Percentiles rank a stretch among this genome's conserved stretches.
These are phyloP conservation scores for Macrophomina pseudophaseolina DNA, from an alignment of 2,329 filamentous ascomycete species.

Conservation along the genomic window DNA sequence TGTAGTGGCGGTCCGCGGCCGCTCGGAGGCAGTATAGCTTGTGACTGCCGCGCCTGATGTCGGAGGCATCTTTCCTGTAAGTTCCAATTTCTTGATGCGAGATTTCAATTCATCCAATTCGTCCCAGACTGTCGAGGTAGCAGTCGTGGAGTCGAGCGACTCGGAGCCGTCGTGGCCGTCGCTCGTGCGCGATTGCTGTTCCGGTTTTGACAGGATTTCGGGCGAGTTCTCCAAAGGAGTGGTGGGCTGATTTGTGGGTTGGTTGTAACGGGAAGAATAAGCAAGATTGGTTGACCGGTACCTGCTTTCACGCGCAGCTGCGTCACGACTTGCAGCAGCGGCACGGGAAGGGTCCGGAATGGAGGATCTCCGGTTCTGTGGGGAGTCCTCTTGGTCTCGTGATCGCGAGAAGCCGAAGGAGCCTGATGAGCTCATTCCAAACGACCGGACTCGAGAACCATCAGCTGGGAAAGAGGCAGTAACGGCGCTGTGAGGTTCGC, in stretches of 20 bases:
- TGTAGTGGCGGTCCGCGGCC: constrained; percentile 89
- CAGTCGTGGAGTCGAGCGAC: constrained; percentile 85
- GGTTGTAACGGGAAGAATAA: constrained; percentile 21
- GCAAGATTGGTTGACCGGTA: constrained; percentile 24
- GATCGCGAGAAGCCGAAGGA: constrained; percentile 18
- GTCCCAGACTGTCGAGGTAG: constrained; percentile 95
- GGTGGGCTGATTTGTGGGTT: constrained; percentile 33
- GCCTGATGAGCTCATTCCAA: constrained; percentile 19
- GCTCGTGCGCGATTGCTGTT: constrained; percentile 20
- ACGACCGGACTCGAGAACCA: constrained; percentile 16
- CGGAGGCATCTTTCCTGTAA: constrained; percentile 84
- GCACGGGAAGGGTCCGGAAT: constrained; percentile 19
- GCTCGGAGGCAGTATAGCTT: constrained; percentile 55
- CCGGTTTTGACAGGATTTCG: constrained; percentile 18
- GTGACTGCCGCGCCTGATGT: constrained; percentile 74
- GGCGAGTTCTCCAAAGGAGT: constrained; percentile 24
- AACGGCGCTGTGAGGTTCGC: constrained; percentile 10
- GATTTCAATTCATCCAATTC: constrained; percentile 95
- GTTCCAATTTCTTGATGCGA: constrained; percentile 84
- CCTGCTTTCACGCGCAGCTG: constrained; percentile 34
- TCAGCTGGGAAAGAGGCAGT: constrained; percentile 19
- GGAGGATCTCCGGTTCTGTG: constrained; percentile 19
- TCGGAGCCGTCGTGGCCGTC: constrained; percentile 61
- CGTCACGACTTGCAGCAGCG: constrained; percentile 35
- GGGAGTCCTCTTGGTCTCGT: constrained; percentile 21